Percentiles rank a stretch among this genome's conserved stretches.
Conservation (phyloP, 2,329 filamentous ascomycete genomes). For the Fusarium albidum region DNA sequence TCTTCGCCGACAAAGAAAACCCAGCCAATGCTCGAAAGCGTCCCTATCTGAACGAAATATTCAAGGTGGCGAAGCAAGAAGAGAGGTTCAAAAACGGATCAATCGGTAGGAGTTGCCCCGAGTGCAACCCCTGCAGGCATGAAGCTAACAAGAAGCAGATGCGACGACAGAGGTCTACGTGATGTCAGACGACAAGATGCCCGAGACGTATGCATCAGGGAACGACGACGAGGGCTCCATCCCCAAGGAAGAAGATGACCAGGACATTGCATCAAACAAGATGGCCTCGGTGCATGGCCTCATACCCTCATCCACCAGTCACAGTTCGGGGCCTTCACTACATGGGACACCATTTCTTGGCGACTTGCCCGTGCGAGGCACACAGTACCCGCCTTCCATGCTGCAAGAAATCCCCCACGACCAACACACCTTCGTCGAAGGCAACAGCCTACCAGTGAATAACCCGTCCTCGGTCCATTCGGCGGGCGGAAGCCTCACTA, state of each 20-base stretch:
- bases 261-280: slow-evolving; percentile 49
- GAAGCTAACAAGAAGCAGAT: slow-evolving; percentile 48
- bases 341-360: slow-evolving; percentile 50
- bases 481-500: slow-evolving; percentile 45
- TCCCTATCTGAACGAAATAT: slow-evolving; percentile 66
- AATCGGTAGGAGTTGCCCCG: slow-evolving; percentile 56
- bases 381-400: slow-evolving; percentile 51
- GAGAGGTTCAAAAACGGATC: slow-evolving; percentile 64
- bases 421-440: slow-evolving; percentile 52
- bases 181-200: slow-evolving; percentile 60
- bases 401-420: slow-evolving; percentile 53
- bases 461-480: slow-evolving; percentile 47
- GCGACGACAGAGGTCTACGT: slow-evolving; percentile 57
- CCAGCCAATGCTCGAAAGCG: slow-evolving; percentile 64
- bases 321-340: slow-evolving; percentile 44
- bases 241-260: slow-evolving; percentile 55
- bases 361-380: slow-evolving; percentile 54
- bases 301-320: slow-evolving; percentile 47
- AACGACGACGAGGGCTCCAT: slow-evolving; percentile 52
- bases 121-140: background rate
- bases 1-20: slow-evolving; percentile 61
- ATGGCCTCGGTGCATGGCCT: slow-evolving; percentile 45
- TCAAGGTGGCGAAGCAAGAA: slow-evolving; percentile 65
- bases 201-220: slow-evolving; percentile 57
- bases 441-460: slow-evolving; percentile 45